Evolutionary conservation across 2,329 filamentous ascomycete species (phyloP).

Genomic region (Pleurostoma richardsiae): DNA sequence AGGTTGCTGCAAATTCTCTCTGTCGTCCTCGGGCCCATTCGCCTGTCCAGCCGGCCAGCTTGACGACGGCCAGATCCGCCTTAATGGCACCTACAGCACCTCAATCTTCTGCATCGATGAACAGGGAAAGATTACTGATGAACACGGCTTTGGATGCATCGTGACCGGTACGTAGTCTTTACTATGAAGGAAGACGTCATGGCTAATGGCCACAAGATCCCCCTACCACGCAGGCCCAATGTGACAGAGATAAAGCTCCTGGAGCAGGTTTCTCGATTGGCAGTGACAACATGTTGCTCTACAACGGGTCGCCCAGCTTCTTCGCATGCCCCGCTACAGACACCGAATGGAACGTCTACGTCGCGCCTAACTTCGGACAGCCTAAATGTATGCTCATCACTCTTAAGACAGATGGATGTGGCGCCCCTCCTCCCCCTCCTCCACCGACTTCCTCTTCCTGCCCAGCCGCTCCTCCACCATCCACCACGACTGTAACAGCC

Average conservation of each 20-base stretch:
- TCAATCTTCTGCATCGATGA: conserved; percentile 5
- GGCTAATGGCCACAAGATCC: neutral
- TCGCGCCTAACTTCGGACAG: conserved; percentile 9
- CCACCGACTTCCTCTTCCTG: neutral
- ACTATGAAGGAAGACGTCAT: neutral
- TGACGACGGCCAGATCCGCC: conserved; percentile 10
- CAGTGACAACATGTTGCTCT: conserved; percentile 5
- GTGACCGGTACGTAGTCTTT: conserved; percentile 4
- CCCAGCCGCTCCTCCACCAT: neutral
- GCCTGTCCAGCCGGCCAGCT: conserved; percentile 8
- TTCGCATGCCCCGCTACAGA: conserved; percentile 11
- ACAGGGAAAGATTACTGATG: conserved; percentile 7
- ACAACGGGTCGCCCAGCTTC: conserved; percentile 6
- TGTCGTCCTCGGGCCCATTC: conserved; percentile 5
- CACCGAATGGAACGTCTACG: conserved; percentile 12
- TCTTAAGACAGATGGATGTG: neutral
- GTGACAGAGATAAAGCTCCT: conserved; percentile 6
- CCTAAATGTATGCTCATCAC: conserved; percentile 9
- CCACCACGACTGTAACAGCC: neutral
- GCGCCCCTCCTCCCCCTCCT: neutral
- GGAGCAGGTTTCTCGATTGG: conserved; percentile 4
- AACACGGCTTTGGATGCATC: conserved; percentile 8
- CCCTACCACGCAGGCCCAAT: conserved; percentile 8
- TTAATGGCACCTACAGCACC: conserved; percentile 7
- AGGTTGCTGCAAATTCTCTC: conserved; percentile 5